Evolutionary conservation across 345 rosid genomes (phyloP), one percentile per base, ranked within the genome.

Genomic region (Pistacia atlantica): DNA sequence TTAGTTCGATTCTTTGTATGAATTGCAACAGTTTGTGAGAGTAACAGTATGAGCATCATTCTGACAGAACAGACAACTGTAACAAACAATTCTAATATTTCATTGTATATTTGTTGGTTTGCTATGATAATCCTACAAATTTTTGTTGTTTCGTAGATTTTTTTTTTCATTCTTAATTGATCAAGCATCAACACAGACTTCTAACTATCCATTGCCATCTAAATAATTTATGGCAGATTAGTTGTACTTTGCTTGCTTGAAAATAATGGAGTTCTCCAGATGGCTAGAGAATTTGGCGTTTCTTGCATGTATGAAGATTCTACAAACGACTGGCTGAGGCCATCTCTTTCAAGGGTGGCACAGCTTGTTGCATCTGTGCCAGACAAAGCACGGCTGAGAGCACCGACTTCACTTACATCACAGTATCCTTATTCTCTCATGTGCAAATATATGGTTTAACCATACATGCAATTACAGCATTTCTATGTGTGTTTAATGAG

Each of bases 301-400:
- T 62, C 69, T 66, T 65, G 57, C 75, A 77, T 51, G 55, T 69
- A 70, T 74, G 83, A 81, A n/a, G 78, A 71, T 77, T 74, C 75
- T 67, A 49, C 35, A 60, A 79, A 60, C 60, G 80, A 77, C 76
- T 84, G 71, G 70, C 71, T 80, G 72, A 87, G 76, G 80, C 71
- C 89, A 69, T 80, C 76, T 72, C 73, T 89, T 49, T 85, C 90
- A 55, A 88, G 86, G 85, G 85, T 89, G 77, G 91, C 90, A 38
- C 98, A 93, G 84, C 83, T 91, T 78, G 77, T 93, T 76, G 82
- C 95, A 60, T 96, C 97, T 59, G 81, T 93, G 80, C 99, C 99
- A 76, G 99, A 96, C 83, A 93, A 92, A 91, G 92, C 90, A 86
- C 91, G 86, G 20, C 70, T 82, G 45, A 83, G 76, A 87, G 89